Base-by-base conservation (phyloP, 441 rosid genomes). In the Gossypium davidsonii region DNA sequence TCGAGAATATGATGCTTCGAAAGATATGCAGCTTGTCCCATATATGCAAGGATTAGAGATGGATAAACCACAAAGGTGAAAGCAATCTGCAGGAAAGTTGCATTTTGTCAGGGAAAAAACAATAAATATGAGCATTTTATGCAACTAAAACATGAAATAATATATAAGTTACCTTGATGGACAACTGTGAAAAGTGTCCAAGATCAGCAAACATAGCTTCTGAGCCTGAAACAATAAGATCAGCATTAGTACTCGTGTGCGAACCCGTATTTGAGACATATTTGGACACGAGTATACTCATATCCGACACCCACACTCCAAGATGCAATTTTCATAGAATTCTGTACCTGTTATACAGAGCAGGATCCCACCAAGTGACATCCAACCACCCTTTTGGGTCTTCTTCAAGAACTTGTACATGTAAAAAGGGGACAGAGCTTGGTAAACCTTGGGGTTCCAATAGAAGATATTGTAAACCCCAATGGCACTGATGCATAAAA, bases 141-240 rank as follows among this genome's bases (percentile, higher is more conserved):
- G 20, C 53, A 44, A 7, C 55, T 10, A 20, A 6, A 46, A 42
- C 31, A 42, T 18, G 34, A 46, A 23, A 18, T 18, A 21, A 11
- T 11, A 44, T 12, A 11, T 65, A 21, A 44, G 55, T 57, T 79
- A 81, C 97, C 94, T 92, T 79, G 70, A 90, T 92, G 21, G 97
- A 90, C 76, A 88, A 79, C 85, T 92, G 94, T 26, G 96, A 86
- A 75, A 92, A 90, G 80, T 92, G 97, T 34, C 97, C 97, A 75
- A 92, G 88, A 82, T 92, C 97, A 80, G 97, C 97, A 84, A 87
- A 92, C 96, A 92, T 92, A 63, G 97, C 97, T 82, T 92, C 97
- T 0, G 96, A 92, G 57, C 98, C 97, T 92, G 81, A 18, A 67
- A 52, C 10, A 67, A 1, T 61, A 28, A 60, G 37, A 37, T n/a